Evolutionary conservation across 2,329 filamentous ascomycete species (phyloP).

Genomic region (Xylaria polymorpha): DNA sequence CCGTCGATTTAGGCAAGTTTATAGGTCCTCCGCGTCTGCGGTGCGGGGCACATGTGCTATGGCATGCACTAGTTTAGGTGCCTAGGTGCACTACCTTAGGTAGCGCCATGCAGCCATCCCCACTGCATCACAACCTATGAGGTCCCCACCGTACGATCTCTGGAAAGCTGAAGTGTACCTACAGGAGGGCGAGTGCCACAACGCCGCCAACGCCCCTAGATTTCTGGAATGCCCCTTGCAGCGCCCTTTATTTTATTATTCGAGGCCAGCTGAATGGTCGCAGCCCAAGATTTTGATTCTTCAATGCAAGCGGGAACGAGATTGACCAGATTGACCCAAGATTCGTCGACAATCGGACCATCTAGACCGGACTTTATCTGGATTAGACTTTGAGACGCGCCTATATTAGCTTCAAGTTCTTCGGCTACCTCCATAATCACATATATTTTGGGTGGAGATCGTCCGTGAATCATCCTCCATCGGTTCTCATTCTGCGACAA

Average conservation of each 20-base stretch:
- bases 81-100: neutral
- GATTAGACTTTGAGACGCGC: neutral
- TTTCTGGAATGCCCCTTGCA: conserved; percentile 28
- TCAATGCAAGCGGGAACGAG: neutral
- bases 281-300: neutral
- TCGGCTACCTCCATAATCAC: neutral
- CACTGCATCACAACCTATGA: neutral
- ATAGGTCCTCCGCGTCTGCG: neutral
- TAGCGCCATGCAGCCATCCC: conserved; percentile 6
- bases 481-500: conserved; percentile 23
- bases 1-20: conserved; percentile 1
- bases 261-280: neutral
- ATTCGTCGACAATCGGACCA: neutral
- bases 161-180: conserved; percentile 27
- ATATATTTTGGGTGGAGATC: conserved; percentile 25
- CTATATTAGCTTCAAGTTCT: neutral
- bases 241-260: conserved; percentile 12
- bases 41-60: conserved; percentile 5
- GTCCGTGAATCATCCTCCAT: conserved; percentile 27
- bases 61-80: conserved; percentile 2
- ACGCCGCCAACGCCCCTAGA: conserved; percentile 9
- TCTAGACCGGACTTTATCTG: neutral
- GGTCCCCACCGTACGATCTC: neutral
- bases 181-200: conserved; percentile 31
- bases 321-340: neutral